Conservation (phyloP, 306 rosid species). For the Abrus pulchellus region DNA sequence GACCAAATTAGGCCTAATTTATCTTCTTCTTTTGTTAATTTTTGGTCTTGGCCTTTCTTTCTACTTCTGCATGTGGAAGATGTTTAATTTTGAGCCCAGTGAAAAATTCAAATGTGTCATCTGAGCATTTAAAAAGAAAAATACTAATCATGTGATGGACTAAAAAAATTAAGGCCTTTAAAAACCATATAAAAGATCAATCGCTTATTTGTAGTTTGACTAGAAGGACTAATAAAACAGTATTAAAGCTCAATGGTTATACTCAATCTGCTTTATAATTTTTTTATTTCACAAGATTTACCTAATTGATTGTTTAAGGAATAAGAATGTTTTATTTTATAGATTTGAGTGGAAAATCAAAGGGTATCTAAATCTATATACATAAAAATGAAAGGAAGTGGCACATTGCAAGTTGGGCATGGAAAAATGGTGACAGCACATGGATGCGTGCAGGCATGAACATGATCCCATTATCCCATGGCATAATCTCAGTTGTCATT, state of each 20-base stretch:
- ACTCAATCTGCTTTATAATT: background rate
- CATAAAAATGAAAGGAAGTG: constrained; percentile 6
- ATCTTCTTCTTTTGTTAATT: too few relatives aligned
- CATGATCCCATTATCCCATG: constrained; percentile 14
- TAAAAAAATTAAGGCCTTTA: background rate
- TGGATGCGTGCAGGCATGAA: constrained; percentile 48
- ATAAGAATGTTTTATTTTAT: constrained; percentile 44
- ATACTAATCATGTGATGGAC: background rate
- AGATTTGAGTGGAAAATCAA: constrained; percentile 39
- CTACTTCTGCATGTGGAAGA: background rate
- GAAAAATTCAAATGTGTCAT: background rate
- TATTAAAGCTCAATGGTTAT: constrained; percentile 9
- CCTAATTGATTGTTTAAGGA: constrained; percentile 21
- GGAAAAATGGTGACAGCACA: constrained; percentile 51
- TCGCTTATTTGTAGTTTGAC: constrained; percentile 15
- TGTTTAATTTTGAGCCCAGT: background rate
- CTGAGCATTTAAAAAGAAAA: too few relatives aligned
- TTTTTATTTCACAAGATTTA: background rate
- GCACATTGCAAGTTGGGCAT: constrained; percentile 41
- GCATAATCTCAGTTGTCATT: constrained; percentile 39
- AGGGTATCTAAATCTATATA: background rate
- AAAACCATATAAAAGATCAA: background rate
- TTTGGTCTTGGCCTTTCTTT: too few relatives aligned
- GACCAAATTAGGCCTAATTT: too few relatives aligned
- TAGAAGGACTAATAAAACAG: background rate